A percentile compares a stretch with the other conserved stretches of the same genome.
Evolutionary conservation across 805 yeast species (phyloP).

Genomic region (Huiozyma sinensis): DNA sequence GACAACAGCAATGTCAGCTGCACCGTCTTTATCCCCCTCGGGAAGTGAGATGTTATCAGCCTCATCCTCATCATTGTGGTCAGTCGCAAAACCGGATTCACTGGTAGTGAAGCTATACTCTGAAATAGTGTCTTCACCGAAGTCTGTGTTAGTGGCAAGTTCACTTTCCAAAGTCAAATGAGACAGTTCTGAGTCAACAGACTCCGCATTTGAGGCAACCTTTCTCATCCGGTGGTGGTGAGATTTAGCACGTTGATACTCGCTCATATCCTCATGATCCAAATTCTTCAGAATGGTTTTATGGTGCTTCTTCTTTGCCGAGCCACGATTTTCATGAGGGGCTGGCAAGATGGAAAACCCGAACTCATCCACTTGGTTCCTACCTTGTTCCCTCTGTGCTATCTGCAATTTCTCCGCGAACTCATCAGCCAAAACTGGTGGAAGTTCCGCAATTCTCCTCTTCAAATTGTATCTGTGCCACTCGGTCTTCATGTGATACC

Average conservation of each 20-base stretch:
- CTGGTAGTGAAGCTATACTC: slow-evolving; percentile 35
- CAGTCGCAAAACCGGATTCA: slow-evolving; percentile 29
- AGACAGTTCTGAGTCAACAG: slow-evolving; percentile 45
- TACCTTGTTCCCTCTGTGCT: slow-evolving; percentile 24
- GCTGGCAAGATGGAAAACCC: slow-evolving; percentile 30
- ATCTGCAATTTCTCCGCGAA: slow-evolving; percentile 32
- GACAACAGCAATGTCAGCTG: slow-evolving; percentile 11
- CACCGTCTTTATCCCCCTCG: slow-evolving; percentile 15
- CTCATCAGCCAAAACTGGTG: slow-evolving; percentile 55
- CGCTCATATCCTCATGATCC: slow-evolving; percentile 20
- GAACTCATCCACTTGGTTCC: slow-evolving; percentile 30
- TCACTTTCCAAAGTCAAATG: slow-evolving; percentile 31
- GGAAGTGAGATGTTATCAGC: slow-evolving; percentile 16
- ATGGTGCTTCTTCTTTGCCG: slow-evolving; percentile 1
- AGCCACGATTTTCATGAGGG: not conserved
- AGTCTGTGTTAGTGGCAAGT: slow-evolving; percentile 23
- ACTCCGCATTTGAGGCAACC: slow-evolving; percentile 44
- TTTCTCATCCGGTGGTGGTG: slow-evolving; percentile 4
- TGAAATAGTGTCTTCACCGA: slow-evolving; percentile 39
- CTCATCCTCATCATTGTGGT: slow-evolving; percentile 25
- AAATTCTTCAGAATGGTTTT: not conserved
- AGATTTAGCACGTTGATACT: not conserved
- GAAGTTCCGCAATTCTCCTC: slow-evolving; percentile 77
- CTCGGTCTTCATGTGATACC: slow-evolving; percentile 92
- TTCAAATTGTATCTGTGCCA: slow-evolving; percentile 97